Percentiles rank a stretch among this genome's conserved stretches.
Conservation (phyloP, 352 stramenopile genomes). For the Blastocystis hominis region DNA sequence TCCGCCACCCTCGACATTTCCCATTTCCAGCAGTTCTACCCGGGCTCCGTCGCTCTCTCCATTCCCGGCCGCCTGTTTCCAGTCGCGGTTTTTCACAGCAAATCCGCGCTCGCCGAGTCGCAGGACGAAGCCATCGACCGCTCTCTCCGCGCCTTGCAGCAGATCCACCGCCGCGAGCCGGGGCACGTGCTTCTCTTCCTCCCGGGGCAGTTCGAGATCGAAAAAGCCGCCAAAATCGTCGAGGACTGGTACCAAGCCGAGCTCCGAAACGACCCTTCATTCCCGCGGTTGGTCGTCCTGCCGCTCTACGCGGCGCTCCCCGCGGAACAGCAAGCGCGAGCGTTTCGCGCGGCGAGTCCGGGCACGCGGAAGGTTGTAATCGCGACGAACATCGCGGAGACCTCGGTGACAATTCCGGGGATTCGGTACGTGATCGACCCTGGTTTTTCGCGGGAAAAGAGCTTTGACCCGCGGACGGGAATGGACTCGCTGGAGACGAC, state of each 20-base stretch:
- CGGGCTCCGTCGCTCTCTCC: conserved; percentile 65
- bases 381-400: conserved; percentile 88
- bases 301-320: conserved; percentile 74
- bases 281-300: conserved; percentile 62
- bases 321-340: conserved; percentile 69
- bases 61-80: conserved; percentile 70
- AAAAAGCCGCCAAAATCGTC: conserved; percentile 69
- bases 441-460: conserved; percentile 80
- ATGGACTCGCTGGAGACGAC: conserved; percentile 78
- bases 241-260: conserved; percentile 56
- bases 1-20: conserved; percentile 79
- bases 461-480: conserved; percentile 74
- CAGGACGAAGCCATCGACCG: conserved; percentile 67
- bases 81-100: conserved; percentile 70
- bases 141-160: conserved; percentile 73
- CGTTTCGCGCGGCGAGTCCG: conserved; percentile 69
- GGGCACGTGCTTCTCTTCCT: conserved; percentile 76
- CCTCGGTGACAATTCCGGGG: conserved; percentile 85
- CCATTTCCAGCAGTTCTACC: conserved; percentile 76
- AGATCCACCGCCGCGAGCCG: conserved; percentile 70
- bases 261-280: conserved; percentile 54
- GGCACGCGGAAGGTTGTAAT: conserved; percentile 77
- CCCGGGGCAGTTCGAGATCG: conserved; percentile 74
- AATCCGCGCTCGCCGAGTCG: conserved; percentile 68
- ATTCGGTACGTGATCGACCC: conserved; percentile 90